These are phyloP conservation scores for Hibiscus syriacus DNA, from an alignment of 345 rosid genomes.

Conservation along the genomic window DNA sequence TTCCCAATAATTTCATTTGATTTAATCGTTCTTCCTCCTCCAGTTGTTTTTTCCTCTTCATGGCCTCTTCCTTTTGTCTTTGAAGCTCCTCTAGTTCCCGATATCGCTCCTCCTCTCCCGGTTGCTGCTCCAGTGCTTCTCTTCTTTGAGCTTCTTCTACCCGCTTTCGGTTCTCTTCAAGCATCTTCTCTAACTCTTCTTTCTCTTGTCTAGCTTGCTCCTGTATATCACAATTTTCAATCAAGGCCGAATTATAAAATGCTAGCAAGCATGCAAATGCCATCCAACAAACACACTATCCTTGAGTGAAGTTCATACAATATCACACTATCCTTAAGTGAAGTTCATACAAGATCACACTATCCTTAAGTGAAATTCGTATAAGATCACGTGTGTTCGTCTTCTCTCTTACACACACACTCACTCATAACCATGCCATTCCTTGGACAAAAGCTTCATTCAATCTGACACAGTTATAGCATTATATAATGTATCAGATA, in stretches of 20 bases:
- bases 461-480: no score
- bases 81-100: slow-evolving; percentile 75
- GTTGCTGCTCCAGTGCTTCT: slow-evolving; percentile 81
- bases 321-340: not conserved
- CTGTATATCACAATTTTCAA: slow-evolving; percentile 25
- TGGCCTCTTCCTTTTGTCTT: slow-evolving; percentile 72
- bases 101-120: slow-evolving; percentile 75
- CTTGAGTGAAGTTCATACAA: not conserved
- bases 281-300: not conserved
- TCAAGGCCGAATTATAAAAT: not conserved
- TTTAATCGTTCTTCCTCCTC: slow-evolving; percentile 88
- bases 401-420: no score
- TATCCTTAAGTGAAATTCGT: not conserved
- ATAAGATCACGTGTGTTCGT: not conserved
- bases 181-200: no score
- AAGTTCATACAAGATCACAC: not conserved
- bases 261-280: not conserved
- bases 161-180: no score
- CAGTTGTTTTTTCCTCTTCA: slow-evolving; percentile 75
- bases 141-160: no score
- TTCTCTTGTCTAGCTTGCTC: slow-evolving; percentile 59
- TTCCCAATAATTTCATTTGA: slow-evolving; percentile 90
- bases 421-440: no score
- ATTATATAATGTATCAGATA: no score
- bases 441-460: no score